These are phyloP conservation scores for Cylindrodendrum hubeiense DNA, from an alignment of 2,329 filamentous ascomycete genomes.

Conservation along the genomic window DNA sequence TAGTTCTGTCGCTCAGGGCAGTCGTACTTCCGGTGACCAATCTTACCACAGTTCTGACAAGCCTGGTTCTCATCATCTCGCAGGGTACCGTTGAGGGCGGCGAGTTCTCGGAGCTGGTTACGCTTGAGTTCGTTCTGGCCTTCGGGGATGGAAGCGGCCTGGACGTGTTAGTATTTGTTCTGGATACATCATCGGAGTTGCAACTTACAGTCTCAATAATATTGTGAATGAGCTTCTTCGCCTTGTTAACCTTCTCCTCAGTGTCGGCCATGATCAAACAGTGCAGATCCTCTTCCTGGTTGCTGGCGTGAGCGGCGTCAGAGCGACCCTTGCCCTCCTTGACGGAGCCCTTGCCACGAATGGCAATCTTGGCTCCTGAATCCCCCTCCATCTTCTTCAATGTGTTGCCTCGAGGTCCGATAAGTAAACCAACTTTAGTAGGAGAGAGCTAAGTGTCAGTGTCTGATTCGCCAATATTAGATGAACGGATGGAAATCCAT, in stretches of 20 bases:
- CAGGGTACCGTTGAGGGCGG: constrained; percentile 97
- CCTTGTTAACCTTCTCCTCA: constrained; percentile 99
- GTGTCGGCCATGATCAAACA: constrained; percentile 99
- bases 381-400: constrained; percentile 99
- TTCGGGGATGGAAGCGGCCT: constrained; percentile 98
- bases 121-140: constrained; percentile 99
- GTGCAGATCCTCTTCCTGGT: constrained; percentile 99
- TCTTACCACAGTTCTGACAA: constrained; percentile 99
- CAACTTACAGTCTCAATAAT: constrained; percentile 94
- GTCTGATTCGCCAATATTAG: constrained; percentile 55
- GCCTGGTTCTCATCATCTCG: constrained; percentile 99
- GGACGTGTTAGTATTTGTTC: constrained; percentile 36
- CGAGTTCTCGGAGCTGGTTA: constrained; percentile 97
- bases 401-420: constrained; percentile 99
- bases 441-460: constrained; percentile 94
- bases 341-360: constrained; percentile 98
- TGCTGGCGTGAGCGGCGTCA: constrained; percentile 98
- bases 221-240: constrained; percentile 97
- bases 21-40: constrained; percentile 98
- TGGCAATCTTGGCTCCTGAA: constrained; percentile 98
- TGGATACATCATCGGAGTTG: not conserved
- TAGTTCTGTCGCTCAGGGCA: constrained; percentile 98
- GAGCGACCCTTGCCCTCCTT: constrained; percentile 99
- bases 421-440: constrained; percentile 99
- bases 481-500: constrained; percentile 47